Base-by-base conservation (phyloP, 176 grass and related monocot genomes). In the Dendrocalamus sinicus region DNA sequence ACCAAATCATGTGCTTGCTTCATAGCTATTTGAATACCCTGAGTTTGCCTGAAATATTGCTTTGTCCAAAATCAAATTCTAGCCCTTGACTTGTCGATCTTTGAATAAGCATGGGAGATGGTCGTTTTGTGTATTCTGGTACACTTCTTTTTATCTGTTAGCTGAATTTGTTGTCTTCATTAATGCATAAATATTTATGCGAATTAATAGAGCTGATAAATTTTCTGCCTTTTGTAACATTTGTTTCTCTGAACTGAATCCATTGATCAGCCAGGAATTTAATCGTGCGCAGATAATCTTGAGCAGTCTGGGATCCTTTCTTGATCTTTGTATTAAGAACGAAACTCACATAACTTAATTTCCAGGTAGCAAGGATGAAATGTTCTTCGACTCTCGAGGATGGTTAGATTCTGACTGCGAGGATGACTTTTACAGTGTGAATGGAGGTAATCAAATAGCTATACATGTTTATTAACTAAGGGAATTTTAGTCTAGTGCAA, bases 341-440 rank as follows among this genome's bases (percentile, higher is more conserved):
- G 9, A 41, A 68, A 58, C 84, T 88, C 82, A 89, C 69, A 28
- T 35, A 39, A 48, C 54, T 54, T 79, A 73, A 55, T 83, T 85
- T 81, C 67, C 86, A 95, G 91, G 88, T 26, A 96, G 92, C 86
- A 99, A 94, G 81, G 93, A 91, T 11, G 96, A 96, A 77, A 73
- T 88, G 44, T 99, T 99, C 88, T 99, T 94, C 1, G 96, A 99
- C 30, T 94, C 93, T 63, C 87, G 58, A 84, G 88, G 74, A 58
- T 96, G 93, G 88, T 74, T 95, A 58, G 96, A 96, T 63, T 99
- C 96, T 48, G 96, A 99, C 85, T 92, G 91, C 14, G 96, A 99
- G 61, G 93, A 96, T 73, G 96, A 99, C 87, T 99, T 99, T 58
- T 94, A 86, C 82, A 99, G 96, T 46, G 88, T 99, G 41, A 99